Base-by-base conservation (phyloP, 208 protist genomes). In the Angomonas deanei region DNA sequence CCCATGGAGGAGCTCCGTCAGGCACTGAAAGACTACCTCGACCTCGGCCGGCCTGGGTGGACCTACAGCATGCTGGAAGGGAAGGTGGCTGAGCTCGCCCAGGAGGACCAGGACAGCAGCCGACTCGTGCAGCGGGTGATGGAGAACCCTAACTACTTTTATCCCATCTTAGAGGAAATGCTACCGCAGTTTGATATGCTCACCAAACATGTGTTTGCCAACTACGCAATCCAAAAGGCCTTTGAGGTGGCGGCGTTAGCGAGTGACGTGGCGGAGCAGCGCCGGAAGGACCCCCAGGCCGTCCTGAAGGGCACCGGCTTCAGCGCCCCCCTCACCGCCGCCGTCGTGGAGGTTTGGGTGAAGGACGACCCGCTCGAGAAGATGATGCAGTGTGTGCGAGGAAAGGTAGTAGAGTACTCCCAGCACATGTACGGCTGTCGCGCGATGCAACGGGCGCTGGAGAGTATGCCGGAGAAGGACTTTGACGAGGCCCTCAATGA, bases 171-270 rank as follows among this genome's bases (percentile, higher is more conserved):
- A 55, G 70, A 88, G 31, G 97, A 98, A 59, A 80, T 98, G 10
- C 62, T 97, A 1, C 64, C 67, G 0, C 38, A 77, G 24, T 87
- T 89, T 8, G 72, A 92, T 30, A 72, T 82, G 6, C 78, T 99
- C 15, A 93, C 96, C 69, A 95, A 77, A 21, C 94, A 98, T 62
- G 96, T 99, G 2, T 99, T 99, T 88, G 98, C 97, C 26, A 99
- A 99, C 74, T 99, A 98, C 76, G 97, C 98, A 24, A 73, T 98
- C 27, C 96, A 99, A 79, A 99, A 99, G 78, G 85, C 99, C 39
- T 94, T 99, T 50, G 98, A 99, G 64, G 84, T 94, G 28, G 86
- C 96, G 42, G 64, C 75, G 10, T 33, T 31, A 19, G 70, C 57
- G 11, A 81, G 87, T 60, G 27, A 63, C 21, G 65, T 57, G n/a